Evolutionary conservation across 129 eudicot species (phyloP).

Genomic region (Arctium lappa): DNA sequence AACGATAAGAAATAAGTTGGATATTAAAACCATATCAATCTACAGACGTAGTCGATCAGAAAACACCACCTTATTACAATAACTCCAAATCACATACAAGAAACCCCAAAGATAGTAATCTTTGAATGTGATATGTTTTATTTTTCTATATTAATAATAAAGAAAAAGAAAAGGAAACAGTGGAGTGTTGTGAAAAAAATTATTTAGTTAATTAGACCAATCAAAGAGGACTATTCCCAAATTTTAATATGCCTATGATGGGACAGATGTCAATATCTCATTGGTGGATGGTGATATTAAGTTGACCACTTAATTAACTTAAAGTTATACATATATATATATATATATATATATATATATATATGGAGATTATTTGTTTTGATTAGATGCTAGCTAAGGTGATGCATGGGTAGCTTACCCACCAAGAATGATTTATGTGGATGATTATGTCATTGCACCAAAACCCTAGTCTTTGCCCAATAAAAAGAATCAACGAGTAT

Average conservation of each 20-base stretch:
- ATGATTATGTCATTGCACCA: conserved; percentile 8
- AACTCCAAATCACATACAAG: no score
- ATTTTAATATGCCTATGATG: background rate
- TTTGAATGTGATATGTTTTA: no score
- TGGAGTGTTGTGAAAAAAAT: background rate
- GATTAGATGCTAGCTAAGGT: background rate
- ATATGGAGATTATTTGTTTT: background rate
- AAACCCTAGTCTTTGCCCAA: background rate
- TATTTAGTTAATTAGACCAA: background rate
- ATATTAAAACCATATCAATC: no score
- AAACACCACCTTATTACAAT: no score
- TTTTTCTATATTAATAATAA: background rate
- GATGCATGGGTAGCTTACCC: conserved; percentile 23
- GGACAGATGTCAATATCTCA: background rate
- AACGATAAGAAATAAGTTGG: no score
- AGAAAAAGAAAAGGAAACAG: background rate
- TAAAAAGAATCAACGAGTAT: background rate
- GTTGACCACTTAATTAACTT: conserved; percentile 7
- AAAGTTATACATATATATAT: background rate
- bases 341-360: background rate
- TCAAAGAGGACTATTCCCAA: background rate
- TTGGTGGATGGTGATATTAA: background rate
- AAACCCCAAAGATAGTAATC: no score
- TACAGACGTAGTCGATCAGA: no score
- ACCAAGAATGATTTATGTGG: conserved; percentile 3